These are phyloP conservation scores for Leccinum subtestaceum DNA, from an alignment of 768 basidiomycete genomes.

Conservation along the genomic window DNA sequence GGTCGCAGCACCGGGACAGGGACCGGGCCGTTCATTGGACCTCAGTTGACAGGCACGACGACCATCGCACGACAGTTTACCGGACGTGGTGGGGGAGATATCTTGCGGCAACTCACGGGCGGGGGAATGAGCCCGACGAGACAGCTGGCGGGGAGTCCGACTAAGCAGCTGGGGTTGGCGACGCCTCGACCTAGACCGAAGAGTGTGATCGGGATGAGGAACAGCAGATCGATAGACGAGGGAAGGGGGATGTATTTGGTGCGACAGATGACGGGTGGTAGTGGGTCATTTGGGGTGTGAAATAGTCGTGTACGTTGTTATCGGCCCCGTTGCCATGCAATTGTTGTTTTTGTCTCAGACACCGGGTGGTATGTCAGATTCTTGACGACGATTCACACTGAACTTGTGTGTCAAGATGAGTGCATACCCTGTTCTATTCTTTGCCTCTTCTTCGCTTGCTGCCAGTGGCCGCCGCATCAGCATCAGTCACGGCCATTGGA, in stretches of 20 bases:
- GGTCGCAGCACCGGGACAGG: conserved; percentile 33
- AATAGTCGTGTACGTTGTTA: conserved; percentile 4
- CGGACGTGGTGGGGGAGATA: conserved; percentile 45
- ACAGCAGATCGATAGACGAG: conserved; percentile 61
- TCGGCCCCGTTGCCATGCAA: conserved; percentile 17
- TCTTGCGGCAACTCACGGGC: conserved; percentile 61
- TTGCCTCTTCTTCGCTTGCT: not conserved
- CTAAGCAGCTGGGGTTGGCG: conserved; percentile 55
- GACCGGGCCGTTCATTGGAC: conserved; percentile 32
- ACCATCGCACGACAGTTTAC: conserved; percentile 77
- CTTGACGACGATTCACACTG: not conserved
- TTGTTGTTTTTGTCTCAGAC: conserved; percentile 2
- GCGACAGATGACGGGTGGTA: conserved; percentile 70
- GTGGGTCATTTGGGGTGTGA: conserved; percentile 26
- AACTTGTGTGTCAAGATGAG: not conserved
- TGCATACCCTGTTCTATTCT: not conserved
- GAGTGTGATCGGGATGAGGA: conserved; percentile 72
- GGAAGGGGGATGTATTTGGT: conserved; percentile 71
- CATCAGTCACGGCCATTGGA: conserved; percentile 1
- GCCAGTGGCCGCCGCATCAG: conserved; percentile 8
- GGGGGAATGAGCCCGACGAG: conserved; percentile 65
- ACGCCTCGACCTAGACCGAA: conserved; percentile 62
- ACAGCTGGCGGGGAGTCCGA: conserved; percentile 64
- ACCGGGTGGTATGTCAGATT: too few relatives aligned
- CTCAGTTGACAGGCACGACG: conserved; percentile 69